Base-by-base conservation (phyloP, 2,329 filamentous ascomycete species). In the Epichloe coenophiala region DNA sequence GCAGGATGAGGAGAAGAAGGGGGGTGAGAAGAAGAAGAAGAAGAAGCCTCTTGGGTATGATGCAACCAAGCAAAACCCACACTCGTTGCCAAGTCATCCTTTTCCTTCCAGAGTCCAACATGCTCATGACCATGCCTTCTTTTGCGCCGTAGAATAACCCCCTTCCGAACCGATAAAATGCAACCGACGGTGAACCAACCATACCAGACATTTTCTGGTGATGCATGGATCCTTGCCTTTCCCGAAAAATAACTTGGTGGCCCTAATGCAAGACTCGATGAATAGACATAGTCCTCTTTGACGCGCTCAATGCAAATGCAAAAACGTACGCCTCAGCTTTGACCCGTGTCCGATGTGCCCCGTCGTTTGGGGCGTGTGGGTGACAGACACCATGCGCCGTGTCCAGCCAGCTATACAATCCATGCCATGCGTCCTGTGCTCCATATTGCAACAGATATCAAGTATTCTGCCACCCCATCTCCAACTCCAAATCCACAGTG, bases 351-450 rank as follows among this genome's bases (percentile, higher is more conserved):
- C 48, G 48, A 50, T 48, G 45, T 46, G 49, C 44, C 31, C 21
- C 51, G 43, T 47, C 15, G 40, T 39, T 50, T 23, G 12, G 35
- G 39, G 43, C 36, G 40, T 41, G 33, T 43, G 35, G 8, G 13
- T 39, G 45, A 47, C 19, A 44, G 47, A 54, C 49, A 51, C 44
- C 52, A 36, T 48, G 43, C 49, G 37, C 44, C 49, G 15, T 37
- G 46, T 37, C 38, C 47, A 40, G 42, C 38, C 41, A 44, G 23
- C 41, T 44, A 44, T 49, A 46, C 36, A 54, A 49, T 47, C 46
- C 40, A 47, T 54, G 42, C 39, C 44, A 43, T 52, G 45, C 39
- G 45, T 50, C 38, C 52, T 49, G 44, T 49, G 44, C 52, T 43
- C 49, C 44, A 35, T 48, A 33, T 33, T 48, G 44, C 31, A 45